Conservation (phyloP, 2,329 filamentous ascomycete species). For the Penicillium sp. region DNA sequence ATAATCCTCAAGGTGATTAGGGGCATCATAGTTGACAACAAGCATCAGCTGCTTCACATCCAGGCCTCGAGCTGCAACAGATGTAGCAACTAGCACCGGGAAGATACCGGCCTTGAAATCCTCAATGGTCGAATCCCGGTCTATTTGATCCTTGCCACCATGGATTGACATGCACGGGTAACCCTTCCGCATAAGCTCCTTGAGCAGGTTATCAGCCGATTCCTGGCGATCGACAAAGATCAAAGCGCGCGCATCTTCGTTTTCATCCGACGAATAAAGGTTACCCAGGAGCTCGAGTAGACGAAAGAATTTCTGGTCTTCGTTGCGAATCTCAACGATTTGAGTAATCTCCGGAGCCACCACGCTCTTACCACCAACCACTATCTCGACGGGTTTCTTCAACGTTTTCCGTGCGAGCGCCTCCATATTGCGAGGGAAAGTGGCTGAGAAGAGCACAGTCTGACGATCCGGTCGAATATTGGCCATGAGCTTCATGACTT, state of each 20-base stretch:
- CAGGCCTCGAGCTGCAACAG: conserved; percentile 86
- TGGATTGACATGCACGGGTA: conserved; percentile 93
- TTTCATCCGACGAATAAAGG: conserved; percentile 63
- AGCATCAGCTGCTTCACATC: conserved; percentile 95
- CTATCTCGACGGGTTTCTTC: conserved; percentile 79
- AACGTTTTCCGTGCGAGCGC: conserved; percentile 83
- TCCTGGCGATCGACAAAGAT: conserved; percentile 93
- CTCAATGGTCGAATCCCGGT: conserved; percentile 83
- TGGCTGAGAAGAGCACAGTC: conserved; percentile 92
- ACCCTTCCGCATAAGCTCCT: conserved; percentile 72
- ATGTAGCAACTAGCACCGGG: conserved; percentile 88
- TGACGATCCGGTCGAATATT: conserved; percentile 90
- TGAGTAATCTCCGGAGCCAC: conserved; percentile 74
- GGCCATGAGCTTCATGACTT: conserved; percentile 92
- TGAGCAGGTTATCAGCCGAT: conserved; percentile 72
- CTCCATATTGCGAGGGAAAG: conserved; percentile 90
- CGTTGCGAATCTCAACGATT: conserved; percentile 78
- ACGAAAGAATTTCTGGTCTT: conserved; percentile 75
- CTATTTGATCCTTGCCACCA: conserved; percentile 87
- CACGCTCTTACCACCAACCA: conserved; percentile 75
- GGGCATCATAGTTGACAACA: conserved; percentile 91
- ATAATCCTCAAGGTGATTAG: conserved; percentile 93
- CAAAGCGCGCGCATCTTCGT: conserved; percentile 83
- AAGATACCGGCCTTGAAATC: conserved; percentile 91
- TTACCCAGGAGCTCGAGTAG: conserved; percentile 82